Conservation (phyloP, 2,329 filamentous ascomycete species). For the Sphaerulina populicola region DNA sequence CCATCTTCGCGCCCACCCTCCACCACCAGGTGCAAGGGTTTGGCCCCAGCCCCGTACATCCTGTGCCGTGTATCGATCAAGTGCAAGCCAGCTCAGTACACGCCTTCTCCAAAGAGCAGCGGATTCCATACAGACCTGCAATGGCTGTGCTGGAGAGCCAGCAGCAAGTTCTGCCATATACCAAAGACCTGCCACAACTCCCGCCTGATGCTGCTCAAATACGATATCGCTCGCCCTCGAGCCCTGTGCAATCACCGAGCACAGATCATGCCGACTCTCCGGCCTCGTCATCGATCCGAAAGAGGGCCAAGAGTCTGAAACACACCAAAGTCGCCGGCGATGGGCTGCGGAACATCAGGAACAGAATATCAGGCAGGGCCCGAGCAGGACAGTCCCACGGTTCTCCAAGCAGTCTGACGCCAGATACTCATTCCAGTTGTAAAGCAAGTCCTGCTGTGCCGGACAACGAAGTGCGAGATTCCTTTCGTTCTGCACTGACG, state of each 20-base stretch:
- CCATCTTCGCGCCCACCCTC: conserved; percentile 25
- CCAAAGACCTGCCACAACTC: conserved; percentile 23
- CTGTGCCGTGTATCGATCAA: conserved; percentile 25
- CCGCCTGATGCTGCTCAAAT: conserved; percentile 19
- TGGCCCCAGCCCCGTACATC: conserved; percentile 26
- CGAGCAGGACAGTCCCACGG: conserved; percentile 4
- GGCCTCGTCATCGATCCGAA: background rate
- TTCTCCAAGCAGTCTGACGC: conserved; percentile 10
- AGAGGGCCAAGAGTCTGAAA: conserved; percentile 16
- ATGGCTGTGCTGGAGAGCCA: conserved; percentile 24
- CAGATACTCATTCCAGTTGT: conserved; percentile 8
- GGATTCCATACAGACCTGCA: conserved; percentile 25
- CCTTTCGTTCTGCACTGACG: conserved; percentile 53
- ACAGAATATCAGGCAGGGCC: conserved; percentile 13
- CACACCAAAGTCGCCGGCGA: conserved; percentile 20
- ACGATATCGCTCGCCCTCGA: conserved; percentile 22
- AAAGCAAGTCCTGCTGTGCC: conserved; percentile 8
- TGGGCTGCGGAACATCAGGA: conserved; percentile 23
- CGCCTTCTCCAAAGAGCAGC: conserved; percentile 29
- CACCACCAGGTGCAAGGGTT: conserved; percentile 27
- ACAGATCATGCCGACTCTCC: background rate
- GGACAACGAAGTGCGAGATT: conserved; percentile 43
- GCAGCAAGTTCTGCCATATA: conserved; percentile 14
- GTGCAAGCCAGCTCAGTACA: conserved; percentile 31
- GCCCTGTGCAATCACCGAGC: conserved; percentile 6